Evolutionary conservation across 441 rosid species (phyloP).

Genomic region (Raphanus hybrid): DNA sequence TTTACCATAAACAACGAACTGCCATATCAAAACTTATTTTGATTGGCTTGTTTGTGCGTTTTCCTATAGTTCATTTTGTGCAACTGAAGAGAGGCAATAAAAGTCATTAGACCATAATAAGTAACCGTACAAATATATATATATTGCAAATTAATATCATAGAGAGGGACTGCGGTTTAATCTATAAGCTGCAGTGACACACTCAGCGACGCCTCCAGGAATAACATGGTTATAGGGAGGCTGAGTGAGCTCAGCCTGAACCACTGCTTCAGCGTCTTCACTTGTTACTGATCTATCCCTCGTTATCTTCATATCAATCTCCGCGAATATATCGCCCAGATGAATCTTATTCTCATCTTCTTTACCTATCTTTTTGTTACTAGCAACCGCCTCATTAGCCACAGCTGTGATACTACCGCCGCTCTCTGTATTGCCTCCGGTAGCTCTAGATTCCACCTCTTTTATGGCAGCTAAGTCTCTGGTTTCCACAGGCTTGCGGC

Average conservation of each 20-base stretch:
- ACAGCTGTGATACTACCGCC: constrained; percentile 19
- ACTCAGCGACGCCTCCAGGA: constrained; percentile 43
- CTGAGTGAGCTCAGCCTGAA: constrained; percentile 33
- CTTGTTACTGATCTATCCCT: constrained; percentile 29
- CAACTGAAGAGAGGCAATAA: constrained; percentile 13
- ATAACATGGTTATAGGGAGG: constrained; percentile 9
- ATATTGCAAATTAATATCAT: background rate
- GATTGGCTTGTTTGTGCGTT: background rate
- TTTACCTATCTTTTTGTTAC: constrained; percentile 7
- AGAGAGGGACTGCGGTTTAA: constrained; percentile 24
- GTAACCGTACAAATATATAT: background rate
- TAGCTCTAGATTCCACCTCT: constrained; percentile 33
- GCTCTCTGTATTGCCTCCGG: background rate
- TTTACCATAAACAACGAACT: background rate
- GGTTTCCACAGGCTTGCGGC: constrained; percentile 36
- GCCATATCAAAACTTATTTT: too few relatives aligned
- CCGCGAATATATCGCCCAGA: constrained; percentile 28
- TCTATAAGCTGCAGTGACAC: constrained; percentile 37
- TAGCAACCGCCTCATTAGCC: constrained; percentile 27
- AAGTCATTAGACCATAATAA: background rate
- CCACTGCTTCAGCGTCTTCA: constrained; percentile 43
- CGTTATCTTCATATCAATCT: constrained; percentile 30
- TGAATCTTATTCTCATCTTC: constrained; percentile 15
- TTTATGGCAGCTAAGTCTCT: constrained; percentile 39
- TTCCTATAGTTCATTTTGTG: background rate